Conservation (phyloP, 371 early-diverging fungal species). For the Apophysomyces ossiformis region DNA sequence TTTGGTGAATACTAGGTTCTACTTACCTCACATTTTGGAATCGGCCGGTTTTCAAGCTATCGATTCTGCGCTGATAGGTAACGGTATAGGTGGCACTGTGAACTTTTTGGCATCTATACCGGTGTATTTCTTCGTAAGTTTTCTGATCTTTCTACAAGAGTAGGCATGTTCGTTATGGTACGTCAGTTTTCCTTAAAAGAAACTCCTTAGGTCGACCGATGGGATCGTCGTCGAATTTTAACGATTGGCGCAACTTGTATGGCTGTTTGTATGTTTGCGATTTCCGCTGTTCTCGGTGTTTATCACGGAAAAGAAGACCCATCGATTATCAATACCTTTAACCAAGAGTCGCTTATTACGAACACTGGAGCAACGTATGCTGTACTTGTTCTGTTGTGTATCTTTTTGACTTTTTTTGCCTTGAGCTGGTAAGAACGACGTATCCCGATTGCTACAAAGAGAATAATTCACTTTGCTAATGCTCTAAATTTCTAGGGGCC, state of each 20-base stretch:
- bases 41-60: conserved; percentile 61
- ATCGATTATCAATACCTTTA: conserved; percentile 10
- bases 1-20: too few species aligned
- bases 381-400: conserved; percentile 60
- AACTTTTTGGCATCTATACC: conserved; percentile 30
- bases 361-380: conserved; percentile 47
- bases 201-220: conserved; percentile 26
- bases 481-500: conserved; percentile 69
- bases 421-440: conserved; percentile 17
- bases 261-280: conserved; percentile 25
- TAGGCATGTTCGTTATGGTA: too few species aligned
- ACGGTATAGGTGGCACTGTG: conserved; percentile 26
- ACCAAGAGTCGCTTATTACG: conserved; percentile 26
- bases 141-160: too few species aligned
- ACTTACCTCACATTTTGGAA: conserved; percentile 53
- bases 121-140: conserved; percentile 34
- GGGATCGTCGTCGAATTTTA: conserved; percentile 28
- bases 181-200: too few species aligned
- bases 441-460: neutral
- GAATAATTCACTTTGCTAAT: too few species aligned
- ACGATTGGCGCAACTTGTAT: conserved; percentile 24
- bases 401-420: conserved; percentile 73
- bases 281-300: conserved; percentile 40
- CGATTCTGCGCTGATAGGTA: conserved; percentile 39
- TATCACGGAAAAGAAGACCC: neutral